Evolutionary conservation across 306 rosid genomes (phyloP).

Genomic region (Vigna unguiculata): DNA sequence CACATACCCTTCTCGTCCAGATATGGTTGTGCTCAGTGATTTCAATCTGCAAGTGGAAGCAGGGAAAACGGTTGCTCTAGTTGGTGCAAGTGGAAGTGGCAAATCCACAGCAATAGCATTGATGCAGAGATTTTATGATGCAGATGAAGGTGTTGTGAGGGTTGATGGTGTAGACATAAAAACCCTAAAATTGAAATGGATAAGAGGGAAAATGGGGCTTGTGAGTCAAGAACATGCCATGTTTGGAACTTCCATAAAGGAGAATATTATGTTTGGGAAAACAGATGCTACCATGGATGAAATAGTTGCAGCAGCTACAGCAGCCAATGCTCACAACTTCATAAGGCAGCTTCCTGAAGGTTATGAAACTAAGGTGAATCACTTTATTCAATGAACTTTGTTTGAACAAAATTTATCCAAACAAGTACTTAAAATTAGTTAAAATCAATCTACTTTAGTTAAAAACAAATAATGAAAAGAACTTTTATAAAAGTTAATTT

Average conservation of each 20-base stretch:
- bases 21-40: conserved; percentile 63
- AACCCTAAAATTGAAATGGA: conserved; percentile 75
- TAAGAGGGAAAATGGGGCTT: conserved; percentile 87
- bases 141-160: conserved; percentile 65
- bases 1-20: conserved; percentile 88
- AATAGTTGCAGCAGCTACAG: conserved; percentile 77
- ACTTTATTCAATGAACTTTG: not conserved
- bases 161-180: conserved; percentile 83
- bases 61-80: conserved; percentile 88
- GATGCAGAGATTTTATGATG: conserved; percentile 85
- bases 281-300: conserved; percentile 85
- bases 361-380: conserved; percentile 86
- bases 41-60: conserved; percentile 81
- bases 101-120: conserved; percentile 91
- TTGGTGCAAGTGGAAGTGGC: conserved; percentile 96
- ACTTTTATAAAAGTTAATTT: too few relatives aligned
- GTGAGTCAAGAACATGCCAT: conserved; percentile 97
- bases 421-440: too few relatives aligned
- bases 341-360: conserved; percentile 93
- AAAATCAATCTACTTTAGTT: too few relatives aligned
- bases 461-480: too few relatives aligned
- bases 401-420: too few relatives aligned
- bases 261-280: conserved; percentile 91
- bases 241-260: conserved; percentile 89
- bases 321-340: conserved; percentile 94